Evolutionary conservation across 2,329 filamentous ascomycete genomes (phyloP).

Genomic region (Fusarium transvaalense): DNA sequence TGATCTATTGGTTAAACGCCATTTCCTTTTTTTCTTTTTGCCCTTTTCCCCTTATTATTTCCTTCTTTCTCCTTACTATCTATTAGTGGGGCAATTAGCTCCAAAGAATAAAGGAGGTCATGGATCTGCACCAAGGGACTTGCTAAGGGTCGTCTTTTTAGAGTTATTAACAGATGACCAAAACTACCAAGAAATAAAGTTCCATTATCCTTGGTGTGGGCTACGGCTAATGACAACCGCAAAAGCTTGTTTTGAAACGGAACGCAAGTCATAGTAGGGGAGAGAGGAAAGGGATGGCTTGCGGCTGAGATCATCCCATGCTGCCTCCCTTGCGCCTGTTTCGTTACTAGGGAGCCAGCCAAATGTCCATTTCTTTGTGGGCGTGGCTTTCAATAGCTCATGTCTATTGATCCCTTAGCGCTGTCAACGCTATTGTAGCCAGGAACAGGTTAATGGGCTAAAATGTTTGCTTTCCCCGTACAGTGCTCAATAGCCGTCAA

Average conservation of each 20-base stretch:
- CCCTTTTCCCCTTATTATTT: background rate
- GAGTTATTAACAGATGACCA: background rate
- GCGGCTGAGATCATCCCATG: background rate
- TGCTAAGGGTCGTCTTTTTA: background rate
- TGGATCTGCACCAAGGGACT: too few species aligned
- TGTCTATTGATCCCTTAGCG: background rate
- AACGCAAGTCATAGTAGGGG: slow-evolving; percentile 8
- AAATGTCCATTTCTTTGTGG: background rate
- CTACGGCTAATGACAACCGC: background rate
- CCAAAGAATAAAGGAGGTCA: background rate
- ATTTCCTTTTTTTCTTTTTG: background rate
- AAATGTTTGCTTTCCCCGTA: slow-evolving; percentile 4
- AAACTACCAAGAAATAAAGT: background rate
- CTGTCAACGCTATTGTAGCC: background rate
- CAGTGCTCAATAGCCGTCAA: background rate
- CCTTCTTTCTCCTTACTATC: background rate
- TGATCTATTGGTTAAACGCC: background rate
- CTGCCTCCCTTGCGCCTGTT: slow-evolving; percentile 13
- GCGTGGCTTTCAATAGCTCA: background rate
- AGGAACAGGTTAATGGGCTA: background rate
- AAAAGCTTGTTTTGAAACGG: slow-evolving; percentile 2
- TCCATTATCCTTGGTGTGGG: background rate
- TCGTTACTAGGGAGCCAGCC: background rate
- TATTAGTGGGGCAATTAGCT: background rate
- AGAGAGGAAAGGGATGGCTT: background rate